Conservation (phyloP, 805 yeast genomes). For the Metschnikowia santaceciliae region DNA sequence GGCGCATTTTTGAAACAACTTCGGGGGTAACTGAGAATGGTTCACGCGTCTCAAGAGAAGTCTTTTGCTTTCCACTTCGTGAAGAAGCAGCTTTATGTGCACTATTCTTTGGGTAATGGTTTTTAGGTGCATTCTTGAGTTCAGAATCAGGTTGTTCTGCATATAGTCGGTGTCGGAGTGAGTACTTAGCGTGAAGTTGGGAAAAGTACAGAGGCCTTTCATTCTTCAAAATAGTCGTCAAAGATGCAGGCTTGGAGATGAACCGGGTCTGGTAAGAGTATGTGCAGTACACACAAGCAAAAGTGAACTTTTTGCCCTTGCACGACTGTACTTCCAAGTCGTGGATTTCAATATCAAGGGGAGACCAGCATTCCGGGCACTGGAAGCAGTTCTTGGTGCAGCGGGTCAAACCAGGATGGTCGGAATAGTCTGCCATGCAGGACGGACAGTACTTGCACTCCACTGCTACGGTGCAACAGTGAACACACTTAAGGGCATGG, state of each 20-base stretch:
- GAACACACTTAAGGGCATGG: slow-evolving; percentile 25
- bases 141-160: neutral
- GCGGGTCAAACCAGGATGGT: slow-evolving; percentile 16
- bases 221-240: slow-evolving; percentile 12
- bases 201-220: slow-evolving; percentile 11
- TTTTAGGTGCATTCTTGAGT: neutral
- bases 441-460: slow-evolving; percentile 34
- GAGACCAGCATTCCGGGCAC: slow-evolving; percentile 34
- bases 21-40: neutral
- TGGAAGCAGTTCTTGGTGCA: slow-evolving; percentile 39
- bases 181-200: slow-evolving; percentile 10
- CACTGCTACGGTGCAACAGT: slow-evolving; percentile 24
- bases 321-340: slow-evolving; percentile 11
- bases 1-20: slow-evolving; percentile 5
- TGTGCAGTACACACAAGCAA: slow-evolving; percentile 13
- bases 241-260: slow-evolving; percentile 16
- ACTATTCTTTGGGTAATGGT: neutral
- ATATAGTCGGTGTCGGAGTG: slow-evolving; percentile 4
- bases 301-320: slow-evolving; percentile 11
- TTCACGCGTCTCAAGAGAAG: too few relatives aligned
- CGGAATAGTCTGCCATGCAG: slow-evolving; percentile 35
- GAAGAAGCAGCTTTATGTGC: neutral
- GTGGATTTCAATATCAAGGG: slow-evolving; percentile 21
- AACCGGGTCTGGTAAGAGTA: slow-evolving; percentile 14
- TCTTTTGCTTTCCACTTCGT: too few relatives aligned